Percentiles rank a stretch among this genome's conserved stretches.
Evolutionary conservation across 345 rosid genomes (phyloP).

Genomic region (Alliaria petiolata): DNA sequence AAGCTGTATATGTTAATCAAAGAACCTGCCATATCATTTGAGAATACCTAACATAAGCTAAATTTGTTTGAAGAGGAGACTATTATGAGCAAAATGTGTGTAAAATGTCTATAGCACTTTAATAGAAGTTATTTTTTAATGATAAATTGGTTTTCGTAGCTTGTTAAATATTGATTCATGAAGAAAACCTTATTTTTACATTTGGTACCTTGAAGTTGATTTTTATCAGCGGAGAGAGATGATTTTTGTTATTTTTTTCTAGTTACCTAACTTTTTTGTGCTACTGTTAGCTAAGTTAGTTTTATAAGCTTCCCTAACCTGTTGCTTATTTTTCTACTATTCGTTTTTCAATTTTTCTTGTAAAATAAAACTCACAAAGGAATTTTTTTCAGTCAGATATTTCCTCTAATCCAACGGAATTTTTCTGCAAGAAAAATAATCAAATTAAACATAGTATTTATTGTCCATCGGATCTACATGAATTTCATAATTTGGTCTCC

Average conservation of each 20-base stretch:
- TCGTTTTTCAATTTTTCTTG: background rate
- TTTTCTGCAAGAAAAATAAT: background rate
- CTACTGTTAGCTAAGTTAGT: too few species aligned
- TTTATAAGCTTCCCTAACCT: background rate
- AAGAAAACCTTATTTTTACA: background rate
- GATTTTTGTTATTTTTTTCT: too few species aligned
- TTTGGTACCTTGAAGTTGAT: too few species aligned
- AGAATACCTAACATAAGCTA: slow-evolving; percentile 5
- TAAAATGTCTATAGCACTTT: background rate
- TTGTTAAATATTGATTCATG: background rate
- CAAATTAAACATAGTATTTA: background rate
- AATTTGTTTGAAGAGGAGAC: background rate
- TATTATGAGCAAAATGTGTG: background rate
- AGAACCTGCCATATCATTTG: background rate
- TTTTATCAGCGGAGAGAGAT: too few species aligned
- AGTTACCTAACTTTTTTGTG: background rate
- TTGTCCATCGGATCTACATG: slow-evolving; percentile 13
- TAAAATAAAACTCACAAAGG: background rate
- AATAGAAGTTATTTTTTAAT: background rate
- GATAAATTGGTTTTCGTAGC: too few species aligned
- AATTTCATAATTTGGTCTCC: slow-evolving; percentile 23
- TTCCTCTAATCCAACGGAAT: background rate
- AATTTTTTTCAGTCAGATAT: background rate
- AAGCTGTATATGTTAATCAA: slow-evolving; percentile 22
- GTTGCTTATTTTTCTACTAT: background rate